phyloP scores from a whole-genome alignment of 306 rosid genomes.

The Cyamopsis tetragonoloba region DNA sequence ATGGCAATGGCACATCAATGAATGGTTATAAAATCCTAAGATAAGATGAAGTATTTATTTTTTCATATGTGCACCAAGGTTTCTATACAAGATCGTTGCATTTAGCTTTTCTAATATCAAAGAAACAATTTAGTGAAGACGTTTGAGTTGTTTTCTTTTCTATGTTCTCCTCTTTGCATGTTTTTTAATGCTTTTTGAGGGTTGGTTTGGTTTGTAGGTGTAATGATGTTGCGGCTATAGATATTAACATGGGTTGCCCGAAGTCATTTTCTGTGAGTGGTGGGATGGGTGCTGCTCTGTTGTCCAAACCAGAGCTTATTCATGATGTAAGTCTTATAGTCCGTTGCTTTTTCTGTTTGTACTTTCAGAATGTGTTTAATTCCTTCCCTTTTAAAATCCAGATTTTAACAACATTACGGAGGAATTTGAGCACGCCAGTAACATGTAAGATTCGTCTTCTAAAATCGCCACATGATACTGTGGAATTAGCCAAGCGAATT shows the following conservation, averaged over 20 bases:
- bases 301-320: conserved; percentile 77
- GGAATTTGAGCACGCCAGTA: conserved; percentile 76
- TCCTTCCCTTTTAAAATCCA: conserved; percentile 27
- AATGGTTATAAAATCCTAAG: not conserved
- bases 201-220: conserved; percentile 41
- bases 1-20: not conserved
- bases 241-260: conserved; percentile 96
- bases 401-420: conserved; percentile 82
- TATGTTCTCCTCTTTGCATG: not conserved
- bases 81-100: not conserved
- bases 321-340: conserved; percentile 58
- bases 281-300: conserved; percentile 89
- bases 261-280: conserved; percentile 85
- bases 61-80: not conserved
- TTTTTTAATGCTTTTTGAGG: not conserved
- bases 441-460: conserved; percentile 89
- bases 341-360: conserved; percentile 1
- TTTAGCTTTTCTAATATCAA: not conserved
- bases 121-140: not conserved
- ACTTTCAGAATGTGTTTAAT: conserved; percentile 8
- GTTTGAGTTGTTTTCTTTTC: not conserved
- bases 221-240: conserved; percentile 82
- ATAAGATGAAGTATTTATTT: not conserved
- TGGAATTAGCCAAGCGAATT: conserved; percentile 77
- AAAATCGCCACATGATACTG: conserved; percentile 65